Conservation (phyloP, 2,329 filamentous ascomycete species). For the Colletotrichum scovillei region DNA sequence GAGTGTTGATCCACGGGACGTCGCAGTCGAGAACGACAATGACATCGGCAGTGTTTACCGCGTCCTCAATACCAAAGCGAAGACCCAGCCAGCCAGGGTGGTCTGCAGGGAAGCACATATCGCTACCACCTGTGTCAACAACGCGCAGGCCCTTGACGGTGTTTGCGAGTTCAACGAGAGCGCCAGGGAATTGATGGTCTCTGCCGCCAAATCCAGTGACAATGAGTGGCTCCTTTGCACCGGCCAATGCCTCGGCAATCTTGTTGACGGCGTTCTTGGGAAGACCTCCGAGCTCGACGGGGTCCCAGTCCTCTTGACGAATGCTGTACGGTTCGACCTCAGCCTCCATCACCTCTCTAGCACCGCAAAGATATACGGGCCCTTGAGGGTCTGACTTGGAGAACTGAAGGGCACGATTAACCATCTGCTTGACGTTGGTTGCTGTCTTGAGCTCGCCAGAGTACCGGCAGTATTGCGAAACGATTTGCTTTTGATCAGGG, state of each 20-base stretch:
- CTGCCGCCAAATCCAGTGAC: conserved; percentile 79
- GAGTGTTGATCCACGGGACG: conserved; percentile 92
- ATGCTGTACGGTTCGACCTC: conserved; percentile 80
- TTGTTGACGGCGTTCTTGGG: conserved; percentile 62
- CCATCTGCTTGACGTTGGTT: conserved; percentile 84
- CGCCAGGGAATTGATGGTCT: conserved; percentile 70
- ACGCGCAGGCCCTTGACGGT: conserved; percentile 76
- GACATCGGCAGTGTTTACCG: conserved; percentile 81
- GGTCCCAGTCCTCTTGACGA: conserved; percentile 76
- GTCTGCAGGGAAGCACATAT: conserved; percentile 83
- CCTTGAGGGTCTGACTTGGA: conserved; percentile 78
- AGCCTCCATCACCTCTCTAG: conserved; percentile 83
- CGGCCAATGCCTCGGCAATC: conserved; percentile 72
- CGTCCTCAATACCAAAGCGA: conserved; percentile 78
- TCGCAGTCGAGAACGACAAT: conserved; percentile 91
- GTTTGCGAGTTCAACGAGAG: conserved; percentile 75
- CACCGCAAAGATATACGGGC: conserved; percentile 79
- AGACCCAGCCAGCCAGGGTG: conserved; percentile 78
- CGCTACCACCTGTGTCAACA: conserved; percentile 80
- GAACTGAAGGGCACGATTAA: conserved; percentile 82
- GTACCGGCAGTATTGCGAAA: conserved; percentile 84
- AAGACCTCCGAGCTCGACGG: conserved; percentile 74
- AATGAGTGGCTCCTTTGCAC: conserved; percentile 74
- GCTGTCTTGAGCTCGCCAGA: conserved; percentile 81
- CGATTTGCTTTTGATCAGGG: conserved; percentile 78